Evolutionary conservation across 805 yeast genomes (phyloP).

Genomic region (Candida ascalaphidarum): DNA sequence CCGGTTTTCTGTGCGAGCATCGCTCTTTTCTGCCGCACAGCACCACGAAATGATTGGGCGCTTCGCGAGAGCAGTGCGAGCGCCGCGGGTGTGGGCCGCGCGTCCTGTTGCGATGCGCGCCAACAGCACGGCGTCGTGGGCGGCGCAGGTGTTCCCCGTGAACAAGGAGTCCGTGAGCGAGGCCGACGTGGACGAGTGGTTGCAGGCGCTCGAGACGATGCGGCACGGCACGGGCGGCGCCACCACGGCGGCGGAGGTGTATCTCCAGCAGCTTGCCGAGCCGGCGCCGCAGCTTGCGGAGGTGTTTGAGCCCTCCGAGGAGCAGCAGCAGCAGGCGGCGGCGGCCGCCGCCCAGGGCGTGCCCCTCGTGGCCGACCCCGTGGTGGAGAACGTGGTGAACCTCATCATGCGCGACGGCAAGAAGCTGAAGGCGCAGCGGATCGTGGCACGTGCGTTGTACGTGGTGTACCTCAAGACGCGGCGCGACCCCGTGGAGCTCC

Average conservation of each 20-base stretch:
- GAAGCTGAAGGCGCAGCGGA: conserved; percentile 70
- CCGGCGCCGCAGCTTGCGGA: conserved; percentile 23
- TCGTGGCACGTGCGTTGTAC: conserved; percentile 71
- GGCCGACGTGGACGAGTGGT: conserved; percentile 38
- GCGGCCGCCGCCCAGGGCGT: conserved; percentile 41
- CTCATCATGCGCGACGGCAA: conserved; percentile 90
- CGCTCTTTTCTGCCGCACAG: no score
- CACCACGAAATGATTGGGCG: no score
- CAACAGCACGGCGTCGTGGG: no score
- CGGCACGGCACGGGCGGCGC: conserved; percentile 20
- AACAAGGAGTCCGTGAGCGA: conserved; percentile 29
- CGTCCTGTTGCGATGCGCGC: no score
- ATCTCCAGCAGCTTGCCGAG: conserved; percentile 28
- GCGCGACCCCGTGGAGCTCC: conserved; percentile 68
- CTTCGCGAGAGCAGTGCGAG: no score
- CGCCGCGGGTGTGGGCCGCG: no score
- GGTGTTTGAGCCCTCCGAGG: conserved; percentile 50
- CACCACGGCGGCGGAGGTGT: conserved; percentile 24
- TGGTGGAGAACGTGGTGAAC: conserved; percentile 69
- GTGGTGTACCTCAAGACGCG: conserved; percentile 65
- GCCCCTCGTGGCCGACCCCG: conserved; percentile 61
- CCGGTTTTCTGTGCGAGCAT: no score
- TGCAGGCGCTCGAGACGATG: conserved; percentile 33
- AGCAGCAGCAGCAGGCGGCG: conserved; percentile 53
- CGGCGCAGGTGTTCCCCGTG: conserved; percentile 30